Conservation (phyloP, 305 asterid species). For the Caryopteris hybrid region DNA sequence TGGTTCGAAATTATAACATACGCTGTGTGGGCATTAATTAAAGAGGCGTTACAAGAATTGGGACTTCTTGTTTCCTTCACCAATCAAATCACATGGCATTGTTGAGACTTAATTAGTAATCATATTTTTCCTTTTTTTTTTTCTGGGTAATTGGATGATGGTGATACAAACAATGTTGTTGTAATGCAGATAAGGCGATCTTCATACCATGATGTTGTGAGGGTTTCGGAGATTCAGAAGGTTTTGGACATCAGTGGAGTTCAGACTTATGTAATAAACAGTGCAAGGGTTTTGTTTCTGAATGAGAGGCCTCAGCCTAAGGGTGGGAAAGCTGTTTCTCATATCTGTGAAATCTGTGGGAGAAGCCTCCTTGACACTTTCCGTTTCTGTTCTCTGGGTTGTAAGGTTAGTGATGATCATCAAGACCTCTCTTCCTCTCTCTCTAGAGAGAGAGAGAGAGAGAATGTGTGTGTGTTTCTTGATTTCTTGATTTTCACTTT, state of each 20-base stretch:
- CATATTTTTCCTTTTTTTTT: too few relatives aligned
- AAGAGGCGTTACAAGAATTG: constrained; percentile 15
- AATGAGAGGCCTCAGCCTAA: constrained; percentile 83
- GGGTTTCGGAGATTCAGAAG: constrained; percentile 85
- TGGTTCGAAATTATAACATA: too few relatives aligned
- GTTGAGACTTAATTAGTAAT: too few relatives aligned
- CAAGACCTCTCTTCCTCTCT: too few relatives aligned
- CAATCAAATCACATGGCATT: too few relatives aligned
- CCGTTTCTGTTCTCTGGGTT: constrained; percentile 78
- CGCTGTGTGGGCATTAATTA: too few relatives aligned
- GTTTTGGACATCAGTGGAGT: constrained; percentile 71
- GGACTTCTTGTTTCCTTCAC: constrained; percentile 8
- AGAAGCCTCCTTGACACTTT: constrained; percentile 73
- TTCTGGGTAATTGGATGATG: too few relatives aligned
- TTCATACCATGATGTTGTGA: constrained; percentile 93
- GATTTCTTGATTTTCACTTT: too few relatives aligned
- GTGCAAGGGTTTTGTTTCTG: constrained; percentile 84
- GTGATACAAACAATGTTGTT: too few relatives aligned
- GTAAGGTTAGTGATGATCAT: constrained; percentile 47
- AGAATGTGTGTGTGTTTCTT: too few relatives aligned
- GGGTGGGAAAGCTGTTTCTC: constrained; percentile 76
- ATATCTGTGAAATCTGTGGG: constrained; percentile 69
- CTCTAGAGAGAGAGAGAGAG: too few relatives aligned
- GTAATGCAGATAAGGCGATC: constrained; percentile 81
- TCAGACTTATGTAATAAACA: constrained; percentile 76